Base-by-base conservation (phyloP, 106 monocot species). In the Triglochin maritima region DNA sequence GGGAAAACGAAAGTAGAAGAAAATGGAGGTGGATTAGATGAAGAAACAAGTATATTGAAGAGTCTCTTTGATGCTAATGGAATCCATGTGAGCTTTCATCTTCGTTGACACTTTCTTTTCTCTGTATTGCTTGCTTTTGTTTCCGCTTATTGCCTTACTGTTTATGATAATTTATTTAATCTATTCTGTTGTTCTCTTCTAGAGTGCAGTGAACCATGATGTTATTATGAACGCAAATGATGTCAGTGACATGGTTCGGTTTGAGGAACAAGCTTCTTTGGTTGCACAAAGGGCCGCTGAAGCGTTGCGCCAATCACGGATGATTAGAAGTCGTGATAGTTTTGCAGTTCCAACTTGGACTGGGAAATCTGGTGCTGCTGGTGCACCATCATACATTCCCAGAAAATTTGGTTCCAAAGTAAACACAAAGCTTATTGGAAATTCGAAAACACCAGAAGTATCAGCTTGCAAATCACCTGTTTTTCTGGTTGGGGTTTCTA, bases 191-290 rank as follows among this genome's bases (percentile, higher is more conserved):
- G 29, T 71, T 45, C 6, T 57, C 55, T 68, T 75, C 13, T 62
- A 95, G 94, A 98, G 96, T 73, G 96, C 91, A 3, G 60, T 98
- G 67, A 88, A 98, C 46, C 96, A 98, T 72, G 96, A 98, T 70
- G 86, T 81, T 2, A 98, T 98, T 41, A 74, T 98, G 76, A 86
- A 91, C 66, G 96, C 84, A 6, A 84, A 86, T 42, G 96, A 98
- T 17, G 76, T 29, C 29, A 29, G 82, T 55, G 76, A 84, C 16
- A 98, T 78, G 74, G 17, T 78, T 59, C 74, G 72, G 51, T 62
- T 91, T 71, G 96, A 98, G 63, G 83, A 88, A 69, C 80, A 88
- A 72, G 96, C 96, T 60, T 79, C 87, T 29, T 78, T 73, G 74
- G 87, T 98, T 43, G 96, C 96, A 61, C 83, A 81, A 57, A 75